Percentiles rank a stretch among this genome's conserved stretches.
phyloP scores from a whole-genome alignment of 1,284 basidiomycete genomes.

The Spongiforma sp. region DNA sequence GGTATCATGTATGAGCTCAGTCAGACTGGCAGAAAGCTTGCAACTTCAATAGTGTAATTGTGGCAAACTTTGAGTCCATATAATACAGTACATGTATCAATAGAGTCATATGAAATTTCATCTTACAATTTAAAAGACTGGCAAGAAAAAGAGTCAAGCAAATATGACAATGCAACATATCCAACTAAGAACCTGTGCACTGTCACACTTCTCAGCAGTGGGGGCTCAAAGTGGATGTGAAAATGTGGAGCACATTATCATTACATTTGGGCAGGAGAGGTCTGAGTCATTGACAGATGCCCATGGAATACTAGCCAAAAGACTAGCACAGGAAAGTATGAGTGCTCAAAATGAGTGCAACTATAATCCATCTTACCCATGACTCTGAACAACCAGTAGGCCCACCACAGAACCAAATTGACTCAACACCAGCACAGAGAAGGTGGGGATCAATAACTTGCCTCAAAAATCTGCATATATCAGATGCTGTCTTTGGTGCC shows the following conservation, averaged over 20 bases:
- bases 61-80: too few species aligned
- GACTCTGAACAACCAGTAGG: slow-evolving; percentile 93
- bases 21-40: too few species aligned
- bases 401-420: slow-evolving; percentile 96
- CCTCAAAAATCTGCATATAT: slow-evolving; percentile 93
- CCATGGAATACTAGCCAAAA: slow-evolving; percentile 99
- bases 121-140: too few species aligned
- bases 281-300: slow-evolving; percentile 86
- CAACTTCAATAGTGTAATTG: too few species aligned
- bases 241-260: slow-evolving; percentile 59
- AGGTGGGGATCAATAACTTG: slow-evolving; percentile 36
- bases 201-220: slow-evolving; percentile 81
- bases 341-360: slow-evolving; percentile 2
- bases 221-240: slow-evolving; percentile 91
- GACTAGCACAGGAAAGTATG: slow-evolving; percentile 55
- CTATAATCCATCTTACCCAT: slow-evolving; percentile 51
- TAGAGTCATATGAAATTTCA: too few species aligned
- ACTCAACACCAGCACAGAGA: slow-evolving; percentile 37
- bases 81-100: too few species aligned
- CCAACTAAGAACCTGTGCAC: slow-evolving; percentile 94
- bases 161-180: slow-evolving; percentile 48
- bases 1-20: too few species aligned
- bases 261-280: slow-evolving; percentile 55
- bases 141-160: neutral
- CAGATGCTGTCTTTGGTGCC: slow-evolving; percentile 70